These are phyloP conservation scores for Microbotryum saponariae DNA, from an alignment of 1,284 basidiomycete genomes.

Conservation along the genomic window DNA sequence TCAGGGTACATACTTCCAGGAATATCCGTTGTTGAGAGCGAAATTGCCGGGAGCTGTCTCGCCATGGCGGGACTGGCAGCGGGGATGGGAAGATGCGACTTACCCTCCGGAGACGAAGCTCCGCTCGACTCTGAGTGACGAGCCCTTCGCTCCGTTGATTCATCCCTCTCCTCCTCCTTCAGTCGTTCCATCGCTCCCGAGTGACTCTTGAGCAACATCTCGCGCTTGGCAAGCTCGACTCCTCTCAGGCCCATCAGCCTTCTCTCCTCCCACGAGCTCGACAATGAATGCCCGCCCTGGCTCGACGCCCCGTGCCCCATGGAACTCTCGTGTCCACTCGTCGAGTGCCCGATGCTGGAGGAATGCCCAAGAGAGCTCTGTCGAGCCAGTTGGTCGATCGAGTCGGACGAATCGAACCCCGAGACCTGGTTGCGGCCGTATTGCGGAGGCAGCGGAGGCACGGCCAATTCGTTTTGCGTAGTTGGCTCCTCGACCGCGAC, in stretches of 20 bases:
- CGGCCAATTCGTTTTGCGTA: neutral
- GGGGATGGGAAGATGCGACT: too few species aligned
- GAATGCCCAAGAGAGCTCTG: slow-evolving; percentile 4
- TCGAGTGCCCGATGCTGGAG: slow-evolving; percentile 8
- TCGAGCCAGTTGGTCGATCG: neutral
- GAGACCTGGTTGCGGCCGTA: neutral
- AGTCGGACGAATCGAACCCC: slow-evolving; percentile 9
- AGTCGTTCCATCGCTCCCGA: too few species aligned
- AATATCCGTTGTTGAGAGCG: too few species aligned
- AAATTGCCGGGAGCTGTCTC: too few species aligned
- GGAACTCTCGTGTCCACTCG: neutral
- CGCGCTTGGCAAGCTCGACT: slow-evolving; percentile 13
- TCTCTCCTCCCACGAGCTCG: slow-evolving; percentile 21
- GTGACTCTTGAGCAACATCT: slow-evolving; percentile 3
- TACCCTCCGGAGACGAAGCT: too few species aligned
- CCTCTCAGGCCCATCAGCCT: neutral
- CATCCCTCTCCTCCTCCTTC: too few species aligned
- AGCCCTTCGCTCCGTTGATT: too few species aligned
- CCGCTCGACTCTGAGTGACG: too few species aligned
- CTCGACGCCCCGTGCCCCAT: slow-evolving; percentile 12
- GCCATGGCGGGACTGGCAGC: too few species aligned
- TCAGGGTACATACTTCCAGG: too few species aligned
- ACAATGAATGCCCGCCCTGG: slow-evolving; percentile 12
- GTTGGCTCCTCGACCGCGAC: neutral
- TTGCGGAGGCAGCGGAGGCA: neutral